Evolutionary conservation across 108 stramenopile genomes (phyloP).

Genomic region (Halocafeteria seosinensis): DNA sequence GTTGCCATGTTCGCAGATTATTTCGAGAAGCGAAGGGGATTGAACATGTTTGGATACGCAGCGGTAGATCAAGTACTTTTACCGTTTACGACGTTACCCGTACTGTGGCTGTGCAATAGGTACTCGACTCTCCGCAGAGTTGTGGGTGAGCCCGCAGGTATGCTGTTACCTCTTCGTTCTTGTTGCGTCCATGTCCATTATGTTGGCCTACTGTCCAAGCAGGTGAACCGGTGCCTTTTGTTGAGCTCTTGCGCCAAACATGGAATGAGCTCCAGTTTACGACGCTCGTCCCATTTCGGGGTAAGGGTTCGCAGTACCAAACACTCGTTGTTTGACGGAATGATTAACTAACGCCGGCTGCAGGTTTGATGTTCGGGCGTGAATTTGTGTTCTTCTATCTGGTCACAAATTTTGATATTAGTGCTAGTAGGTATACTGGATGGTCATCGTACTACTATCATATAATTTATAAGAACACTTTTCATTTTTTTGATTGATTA

Average conservation of each 20-base stretch:
- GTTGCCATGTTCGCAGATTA: no score
- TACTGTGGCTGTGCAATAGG: not conserved
- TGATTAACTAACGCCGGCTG: no score
- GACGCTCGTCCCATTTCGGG: not conserved
- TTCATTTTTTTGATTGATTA: no score
- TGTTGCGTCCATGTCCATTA: no score
- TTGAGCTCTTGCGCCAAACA: not conserved
- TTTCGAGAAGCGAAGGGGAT: not conserved
- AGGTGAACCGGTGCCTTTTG: not conserved
- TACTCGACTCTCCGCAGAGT: not conserved
- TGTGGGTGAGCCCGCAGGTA: not conserved
- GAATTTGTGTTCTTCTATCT: constrained; percentile 1
- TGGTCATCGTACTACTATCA: no score
- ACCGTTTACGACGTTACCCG: not conserved
- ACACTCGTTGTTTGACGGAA: no score
- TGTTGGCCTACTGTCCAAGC: not conserved
- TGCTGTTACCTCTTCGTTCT: no score
- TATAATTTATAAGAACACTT: no score
- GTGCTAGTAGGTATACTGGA: no score
- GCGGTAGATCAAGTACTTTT: not conserved
- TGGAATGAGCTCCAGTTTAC: not conserved
- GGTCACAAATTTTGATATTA: not conserved
- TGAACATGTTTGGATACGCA: not conserved
- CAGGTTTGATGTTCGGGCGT: not conserved
- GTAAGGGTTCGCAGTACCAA: no score